Base-by-base conservation (phyloP, 352 stramenopile genomes). In the Thalassiosira hispida region DNA sequence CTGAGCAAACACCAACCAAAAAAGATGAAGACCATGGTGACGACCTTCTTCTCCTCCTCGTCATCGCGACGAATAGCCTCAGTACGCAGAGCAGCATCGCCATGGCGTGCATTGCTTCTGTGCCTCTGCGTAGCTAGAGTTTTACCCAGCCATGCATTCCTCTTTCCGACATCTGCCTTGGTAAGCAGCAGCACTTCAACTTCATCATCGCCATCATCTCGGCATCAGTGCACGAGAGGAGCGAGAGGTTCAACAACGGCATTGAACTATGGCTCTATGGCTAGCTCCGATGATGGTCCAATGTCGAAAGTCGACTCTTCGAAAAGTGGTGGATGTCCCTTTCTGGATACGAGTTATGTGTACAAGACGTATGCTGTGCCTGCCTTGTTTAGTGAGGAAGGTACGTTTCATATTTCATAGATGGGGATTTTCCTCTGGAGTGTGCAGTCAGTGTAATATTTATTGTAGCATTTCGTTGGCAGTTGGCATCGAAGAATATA, bases 251-350 rank as follows among this genome's bases (percentile, higher is more conserved):
- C 52, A 25, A 29, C 53, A 29, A 61, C 62, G 20, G 46, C 20
- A 11, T 42, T 72, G 62, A 72, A 72, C 31, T 72, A 72, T 22
- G 44, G 44, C 29, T 64, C 56, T 9, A 16, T 3, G 12, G 7
- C 22, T 23, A 52, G 7, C 11, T 22, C 51, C 23, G 16, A 35
- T 40, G 53, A 63, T 35, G 71, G 62, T 35, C 77, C 77, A 23
- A 80, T 85, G 64, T 68, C 77, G 1, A 29, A 63, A 59, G 77
- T 71, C 4, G 77, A 85, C 40, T 71, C 77, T 5, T 64, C 49
- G 14, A 76, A 73, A 59, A 61, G 47, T n/a, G 75, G 75, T 12
- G 77, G 77, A 20, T 85, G 77, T 64, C 77, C 77, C 46, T 85
- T 85, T 51, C 49, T 85, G 3, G 27, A 62, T 23, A 59, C 52